phyloP scores from a whole-genome alignment of 192 early-diverging fungal species.

The Entomortierella chlamydospora region DNA sequence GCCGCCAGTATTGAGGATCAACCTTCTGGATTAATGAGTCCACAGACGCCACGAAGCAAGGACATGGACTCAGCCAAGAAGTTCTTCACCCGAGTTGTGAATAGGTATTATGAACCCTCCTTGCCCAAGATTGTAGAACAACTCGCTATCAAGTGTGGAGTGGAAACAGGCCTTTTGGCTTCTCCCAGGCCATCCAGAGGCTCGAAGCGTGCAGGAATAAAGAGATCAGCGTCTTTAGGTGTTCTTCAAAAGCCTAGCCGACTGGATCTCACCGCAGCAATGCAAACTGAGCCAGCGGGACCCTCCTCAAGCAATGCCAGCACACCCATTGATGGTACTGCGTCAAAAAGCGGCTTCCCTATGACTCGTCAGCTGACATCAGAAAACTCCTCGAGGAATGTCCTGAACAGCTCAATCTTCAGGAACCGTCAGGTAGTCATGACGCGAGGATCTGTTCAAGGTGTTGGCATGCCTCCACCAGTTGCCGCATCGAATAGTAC shows the following conservation, averaged over 20 bases:
- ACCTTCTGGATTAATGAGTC: constrained; percentile 35
- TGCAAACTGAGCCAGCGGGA: background rate
- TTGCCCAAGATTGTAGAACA: constrained; percentile 28
- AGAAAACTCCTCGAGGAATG: constrained; percentile 29
- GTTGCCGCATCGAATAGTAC: background rate
- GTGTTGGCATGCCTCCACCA: background rate
- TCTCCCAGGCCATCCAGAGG: constrained; percentile 21
- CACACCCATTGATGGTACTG: constrained; percentile 3
- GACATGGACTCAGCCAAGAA: constrained; percentile 48
- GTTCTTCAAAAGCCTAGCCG: constrained; percentile 37
- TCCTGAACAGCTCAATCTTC: constrained; percentile 37
- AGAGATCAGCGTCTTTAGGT: constrained; percentile 32
- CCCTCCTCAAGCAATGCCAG: background rate
- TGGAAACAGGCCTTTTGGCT: constrained; percentile 23
- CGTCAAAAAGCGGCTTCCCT: constrained; percentile 13
- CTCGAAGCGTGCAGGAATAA: constrained; percentile 11
- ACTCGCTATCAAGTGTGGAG: constrained; percentile 41
- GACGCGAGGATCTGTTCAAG: constrained; percentile 27
- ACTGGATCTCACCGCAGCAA: constrained; percentile 4
- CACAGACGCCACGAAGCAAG: constrained; percentile 42
- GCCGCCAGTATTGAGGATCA: constrained; percentile 25
- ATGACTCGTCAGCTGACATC: constrained; percentile 25
- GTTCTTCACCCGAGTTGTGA: constrained; percentile 30
- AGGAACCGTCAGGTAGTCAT: constrained; percentile 44
- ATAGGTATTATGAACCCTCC: constrained; percentile 29